phyloP scores from a whole-genome alignment of 495 filamentous ascomycete species.

The Diplogelasinospora grovesii region DNA sequence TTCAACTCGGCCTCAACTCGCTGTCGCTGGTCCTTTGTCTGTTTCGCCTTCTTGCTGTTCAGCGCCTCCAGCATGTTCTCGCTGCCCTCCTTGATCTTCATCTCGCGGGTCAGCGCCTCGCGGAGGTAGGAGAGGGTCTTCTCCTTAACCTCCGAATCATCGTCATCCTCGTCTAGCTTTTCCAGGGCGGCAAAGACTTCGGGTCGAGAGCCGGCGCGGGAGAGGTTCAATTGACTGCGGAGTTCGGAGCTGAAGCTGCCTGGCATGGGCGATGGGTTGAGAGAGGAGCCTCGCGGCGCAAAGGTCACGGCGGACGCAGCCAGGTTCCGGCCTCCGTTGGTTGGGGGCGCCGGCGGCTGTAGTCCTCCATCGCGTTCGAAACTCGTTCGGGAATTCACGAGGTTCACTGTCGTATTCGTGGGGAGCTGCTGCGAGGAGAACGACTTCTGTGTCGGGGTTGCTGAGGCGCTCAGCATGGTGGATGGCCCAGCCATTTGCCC shows the following conservation, averaged over 20 bases:
- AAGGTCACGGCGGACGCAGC: conserved; percentile 57
- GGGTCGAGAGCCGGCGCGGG: conserved; percentile 60
- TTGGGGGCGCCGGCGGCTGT: conserved; percentile 29
- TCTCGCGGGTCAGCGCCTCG: conserved; percentile 83
- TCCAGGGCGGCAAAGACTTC: conserved; percentile 55
- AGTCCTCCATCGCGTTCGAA: conserved; percentile 48
- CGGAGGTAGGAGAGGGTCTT: conserved; percentile 65
- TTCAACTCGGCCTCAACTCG: conserved; percentile 86
- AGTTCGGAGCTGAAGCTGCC: conserved; percentile 92
- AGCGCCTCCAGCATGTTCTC: conserved; percentile 95
- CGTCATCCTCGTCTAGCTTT: conserved; percentile 61
- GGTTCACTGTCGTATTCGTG: too few species aligned
- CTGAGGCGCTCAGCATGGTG: conserved; percentile 57
- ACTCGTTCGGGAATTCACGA: conserved; percentile 32
- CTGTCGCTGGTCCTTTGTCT: conserved; percentile 82
- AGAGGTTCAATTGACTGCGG: conserved; percentile 63
- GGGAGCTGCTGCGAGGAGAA: conserved; percentile 52
- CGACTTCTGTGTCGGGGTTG: conserved; percentile 65
- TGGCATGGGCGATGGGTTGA: conserved; percentile 64
- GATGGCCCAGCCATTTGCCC: conserved; percentile 50
- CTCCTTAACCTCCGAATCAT: conserved; percentile 57
- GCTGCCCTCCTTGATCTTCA: conserved; percentile 94
- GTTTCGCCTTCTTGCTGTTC: conserved; percentile 90
- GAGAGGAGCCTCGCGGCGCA: conserved; percentile 54
- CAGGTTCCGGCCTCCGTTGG: conserved; percentile 38